phyloP scores from a whole-genome alignment of 495 filamentous ascomycete species.

The Lepraria neglecta region DNA sequence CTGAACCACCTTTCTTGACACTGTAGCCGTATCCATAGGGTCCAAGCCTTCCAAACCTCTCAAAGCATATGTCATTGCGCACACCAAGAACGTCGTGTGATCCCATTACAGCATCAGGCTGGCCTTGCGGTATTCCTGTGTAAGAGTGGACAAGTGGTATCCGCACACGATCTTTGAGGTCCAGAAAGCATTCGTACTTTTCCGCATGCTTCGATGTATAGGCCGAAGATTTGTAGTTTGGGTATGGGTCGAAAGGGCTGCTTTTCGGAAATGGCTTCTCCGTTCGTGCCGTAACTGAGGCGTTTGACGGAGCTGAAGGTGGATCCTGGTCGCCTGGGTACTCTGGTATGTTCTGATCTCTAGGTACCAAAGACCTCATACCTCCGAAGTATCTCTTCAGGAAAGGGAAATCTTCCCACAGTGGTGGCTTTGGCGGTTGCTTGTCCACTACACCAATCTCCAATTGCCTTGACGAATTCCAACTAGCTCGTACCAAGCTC shows the following conservation, averaged over 20 bases:
- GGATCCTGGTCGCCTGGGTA: conserved; percentile 54
- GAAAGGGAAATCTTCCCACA: conserved; percentile 79
- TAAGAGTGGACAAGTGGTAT: conserved; percentile 65
- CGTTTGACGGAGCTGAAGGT: conserved; percentile 30
- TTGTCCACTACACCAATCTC: conserved; percentile 44
- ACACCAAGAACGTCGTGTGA: conserved; percentile 74
- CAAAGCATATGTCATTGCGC: conserved; percentile 86
- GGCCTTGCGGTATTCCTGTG: conserved; percentile 66
- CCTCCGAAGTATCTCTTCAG: conserved; percentile 81
- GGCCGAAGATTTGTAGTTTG: conserved; percentile 53
- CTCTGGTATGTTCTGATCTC: conserved; percentile 60
- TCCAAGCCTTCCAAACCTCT: conserved; percentile 80
- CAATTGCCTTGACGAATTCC: conserved; percentile 52
- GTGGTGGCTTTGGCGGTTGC: conserved; percentile 52
- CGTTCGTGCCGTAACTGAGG: conserved; percentile 22
- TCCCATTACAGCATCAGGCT: conserved; percentile 76
- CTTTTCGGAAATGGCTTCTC: conserved; percentile 43
- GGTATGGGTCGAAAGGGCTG: conserved; percentile 60
- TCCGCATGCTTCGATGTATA: conserved; percentile 55
- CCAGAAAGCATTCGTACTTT: conserved; percentile 71
- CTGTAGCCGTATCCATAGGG: conserved; percentile 88
- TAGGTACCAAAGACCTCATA: conserved; percentile 56
- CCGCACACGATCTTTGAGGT: conserved; percentile 52
- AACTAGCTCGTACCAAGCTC: conserved; percentile 62
- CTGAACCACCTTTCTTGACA: conserved; percentile 66